phyloP scores from a whole-genome alignment of 2,329 filamentous ascomycete species.

The Dactylellina cionopaga region DNA sequence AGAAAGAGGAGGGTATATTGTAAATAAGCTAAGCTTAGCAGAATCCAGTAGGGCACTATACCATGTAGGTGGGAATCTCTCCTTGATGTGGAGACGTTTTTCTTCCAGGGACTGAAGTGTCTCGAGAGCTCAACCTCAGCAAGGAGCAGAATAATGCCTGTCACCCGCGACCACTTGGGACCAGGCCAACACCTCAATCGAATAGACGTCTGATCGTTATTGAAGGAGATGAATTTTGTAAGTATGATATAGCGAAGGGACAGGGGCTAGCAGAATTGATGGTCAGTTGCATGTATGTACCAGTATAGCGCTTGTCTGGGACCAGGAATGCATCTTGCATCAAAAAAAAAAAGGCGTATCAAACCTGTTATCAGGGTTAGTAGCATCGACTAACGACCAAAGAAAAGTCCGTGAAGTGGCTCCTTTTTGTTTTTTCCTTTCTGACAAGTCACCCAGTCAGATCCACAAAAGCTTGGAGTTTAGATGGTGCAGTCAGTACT shows the following conservation, averaged over 20 bases:
- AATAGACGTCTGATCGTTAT: conserved; percentile 10
- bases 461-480: conserved; percentile 13
- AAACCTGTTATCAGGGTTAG: conserved; percentile 45
- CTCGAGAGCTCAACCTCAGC: neutral
- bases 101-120: conserved; percentile 13
- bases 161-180: neutral
- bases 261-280: conserved; percentile 31
- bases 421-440: conserved; percentile 29
- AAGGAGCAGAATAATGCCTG: neutral
- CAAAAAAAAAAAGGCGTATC: conserved; percentile 25
- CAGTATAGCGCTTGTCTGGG: conserved; percentile 41
- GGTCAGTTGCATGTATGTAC: conserved; percentile 30
- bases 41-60: conserved; percentile 34
- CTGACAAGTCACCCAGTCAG: conserved; percentile 30
- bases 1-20: conserved; percentile 41
- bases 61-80: conserved; percentile 29
- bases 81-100: conserved; percentile 25
- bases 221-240: neutral
- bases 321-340: conserved; percentile 46
- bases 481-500: neutral
- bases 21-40: conserved; percentile 37
- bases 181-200: conserved; percentile 23
- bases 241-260: conserved; percentile 9
- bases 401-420: conserved; percentile 24
- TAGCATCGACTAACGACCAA: conserved; percentile 21